Evolutionary conservation across 164 flowering plant species (phyloP), one percentile per base, ranked within the genome.

Genomic region (Stephania cephalantha): DNA sequence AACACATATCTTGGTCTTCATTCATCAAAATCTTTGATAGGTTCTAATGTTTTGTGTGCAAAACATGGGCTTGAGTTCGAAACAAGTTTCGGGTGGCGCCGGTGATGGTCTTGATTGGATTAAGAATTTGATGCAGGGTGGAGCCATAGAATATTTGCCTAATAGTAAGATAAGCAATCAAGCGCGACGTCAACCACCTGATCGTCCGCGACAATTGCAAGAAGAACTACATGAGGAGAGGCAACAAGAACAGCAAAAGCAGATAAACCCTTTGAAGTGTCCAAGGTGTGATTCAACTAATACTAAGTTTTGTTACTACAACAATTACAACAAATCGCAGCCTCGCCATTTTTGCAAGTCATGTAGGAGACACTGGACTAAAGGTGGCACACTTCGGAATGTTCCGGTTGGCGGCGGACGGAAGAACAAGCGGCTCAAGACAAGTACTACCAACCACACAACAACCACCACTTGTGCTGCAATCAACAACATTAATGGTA

Each of bases 291-390:
- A 83, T 44, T 90, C 97, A 0, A 71, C 81, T 0, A 87, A 92
- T 84, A 92, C 97, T 35, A 92, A 92, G 81, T 92, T 92, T 76
- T 92, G 97, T 67, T 92, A 92, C 85, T 92, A 86, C 87, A 90
- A 92, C 83, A 92, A 92, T 66, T 90, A 92, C 83, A 92, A 88
- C 82, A 83, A 82, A 75, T 83, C 89, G 5, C 97, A 92, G 81
- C 97, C 97, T 0, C 84, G 97, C 70, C 91, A 92, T 74, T 88
- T 87, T 50, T 92, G 97, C 85, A 90, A 89, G 82, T 71, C 90
- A 17, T 92, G 97, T 72, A 87, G 86, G 83, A 78, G 97, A 69
- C 93, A 92, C 81, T 92, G 97, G 97, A 92, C 97, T 52, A 83
- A 87, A 85, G 97, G 94, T 0, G 97, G 94, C 7, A 89, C 90